These are phyloP conservation scores for Termitomyces sp. DNA, from an alignment of 768 basidiomycete genomes.

Conservation along the genomic window DNA sequence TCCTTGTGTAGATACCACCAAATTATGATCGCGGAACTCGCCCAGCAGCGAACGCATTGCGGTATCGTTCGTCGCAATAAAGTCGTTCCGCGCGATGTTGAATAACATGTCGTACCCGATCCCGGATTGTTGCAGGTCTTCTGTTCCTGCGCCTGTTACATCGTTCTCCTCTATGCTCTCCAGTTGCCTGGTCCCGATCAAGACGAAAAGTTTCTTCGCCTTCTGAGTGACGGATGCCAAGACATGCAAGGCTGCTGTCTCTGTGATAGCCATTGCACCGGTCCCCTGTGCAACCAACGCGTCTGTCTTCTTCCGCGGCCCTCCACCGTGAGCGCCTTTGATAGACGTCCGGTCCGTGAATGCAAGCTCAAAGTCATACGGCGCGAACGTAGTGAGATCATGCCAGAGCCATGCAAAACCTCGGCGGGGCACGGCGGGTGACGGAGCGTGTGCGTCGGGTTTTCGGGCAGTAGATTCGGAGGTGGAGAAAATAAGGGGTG, in stretches of 20 bases:
- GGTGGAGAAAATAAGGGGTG: constrained; percentile 79
- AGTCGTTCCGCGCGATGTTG: constrained; percentile 69
- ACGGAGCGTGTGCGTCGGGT: constrained; percentile 13
- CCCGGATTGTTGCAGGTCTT: constrained; percentile 48
- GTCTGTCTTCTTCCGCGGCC: constrained; percentile 27
- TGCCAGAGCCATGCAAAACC: constrained; percentile 84
- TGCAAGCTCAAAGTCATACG: constrained; percentile 77
- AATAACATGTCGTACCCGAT: constrained; percentile 66
- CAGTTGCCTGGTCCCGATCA: constrained; percentile 68
- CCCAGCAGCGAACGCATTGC: constrained; percentile 75
- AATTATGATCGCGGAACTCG: constrained; percentile 88
- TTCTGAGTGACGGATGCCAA: constrained; percentile 84
- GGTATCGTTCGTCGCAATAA: constrained; percentile 86
- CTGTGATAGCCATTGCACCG: constrained; percentile 45
- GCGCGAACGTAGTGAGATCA: constrained; percentile 78
- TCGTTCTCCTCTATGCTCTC: constrained; percentile 46
- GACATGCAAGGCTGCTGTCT: constrained; percentile 75
- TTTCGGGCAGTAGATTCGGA: constrained; percentile 58
- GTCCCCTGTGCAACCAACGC: constrained; percentile 23
- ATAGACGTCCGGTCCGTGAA: constrained; percentile 61
- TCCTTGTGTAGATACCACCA: constrained; percentile 56
- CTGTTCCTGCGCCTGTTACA: constrained; percentile 13
- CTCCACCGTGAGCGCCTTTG: constrained; percentile 43
- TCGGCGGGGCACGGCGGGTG: constrained; percentile 22
- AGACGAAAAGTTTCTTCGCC: constrained; percentile 74